A percentile compares a stretch with the other conserved stretches of the same genome.
Evolutionary conservation across 768 basidiomycete genomes (phyloP).

Genomic region (Boletus bicolor): DNA sequence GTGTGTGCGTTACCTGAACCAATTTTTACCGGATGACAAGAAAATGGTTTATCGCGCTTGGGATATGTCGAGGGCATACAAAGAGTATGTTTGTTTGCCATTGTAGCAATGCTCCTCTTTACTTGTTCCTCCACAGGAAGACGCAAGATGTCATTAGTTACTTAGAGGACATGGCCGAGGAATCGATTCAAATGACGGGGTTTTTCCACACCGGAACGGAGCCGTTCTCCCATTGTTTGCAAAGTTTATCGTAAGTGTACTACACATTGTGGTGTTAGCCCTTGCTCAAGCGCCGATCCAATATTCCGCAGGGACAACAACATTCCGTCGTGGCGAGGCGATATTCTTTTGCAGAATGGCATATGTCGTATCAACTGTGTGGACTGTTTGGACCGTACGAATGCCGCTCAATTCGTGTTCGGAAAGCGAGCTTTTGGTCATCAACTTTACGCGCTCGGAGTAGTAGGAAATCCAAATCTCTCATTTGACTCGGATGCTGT

Average conservation of each 20-base stretch:
- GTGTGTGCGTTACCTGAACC: conserved; percentile 91
- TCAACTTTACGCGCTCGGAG: conserved; percentile 91
- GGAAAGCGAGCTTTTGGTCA: conserved; percentile 93
- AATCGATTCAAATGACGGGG: conserved; percentile 83
- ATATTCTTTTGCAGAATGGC: conserved; percentile 84
- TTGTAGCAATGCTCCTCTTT: neutral
- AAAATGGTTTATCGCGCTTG: conserved; percentile 91
- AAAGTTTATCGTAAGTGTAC: conserved; percentile 36
- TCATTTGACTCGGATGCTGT: conserved; percentile 92
- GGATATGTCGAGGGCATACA: conserved; percentile 95
- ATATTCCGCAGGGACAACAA: conserved; percentile 29
- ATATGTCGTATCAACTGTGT: conserved; percentile 95
- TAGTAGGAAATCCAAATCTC: conserved; percentile 81
- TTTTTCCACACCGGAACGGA: conserved; percentile 96
- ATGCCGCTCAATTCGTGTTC: conserved; percentile 95
- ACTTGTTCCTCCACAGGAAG: conserved; percentile 50
- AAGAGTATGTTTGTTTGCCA: conserved; percentile 58
- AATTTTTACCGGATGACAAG: conserved; percentile 83
- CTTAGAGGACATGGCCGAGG: conserved; percentile 91
- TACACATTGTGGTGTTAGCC: neutral
- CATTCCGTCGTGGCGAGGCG: conserved; percentile 48
- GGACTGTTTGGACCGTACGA: conserved; percentile 94
- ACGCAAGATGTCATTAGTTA: conserved; percentile 95
- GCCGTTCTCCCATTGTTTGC: conserved; percentile 69
- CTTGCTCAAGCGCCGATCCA: neutral